Conservation (phyloP, 2,329 filamentous ascomycete genomes). For the Claviceps sp. region DNA sequence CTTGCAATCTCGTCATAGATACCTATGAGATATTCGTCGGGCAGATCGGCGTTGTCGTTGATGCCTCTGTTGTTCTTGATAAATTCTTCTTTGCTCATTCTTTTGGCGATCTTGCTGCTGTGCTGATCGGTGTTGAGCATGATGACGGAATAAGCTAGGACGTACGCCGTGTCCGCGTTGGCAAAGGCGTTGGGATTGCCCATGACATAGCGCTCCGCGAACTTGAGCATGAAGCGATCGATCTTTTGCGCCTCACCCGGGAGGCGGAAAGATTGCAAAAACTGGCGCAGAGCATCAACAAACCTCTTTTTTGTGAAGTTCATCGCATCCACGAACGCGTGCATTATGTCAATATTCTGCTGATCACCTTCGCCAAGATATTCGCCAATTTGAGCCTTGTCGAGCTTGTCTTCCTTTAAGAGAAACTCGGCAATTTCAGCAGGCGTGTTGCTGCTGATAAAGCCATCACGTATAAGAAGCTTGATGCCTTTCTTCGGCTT, state of each 20-base stretch:
- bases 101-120: constrained; percentile 66
- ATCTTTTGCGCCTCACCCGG: constrained; percentile 98
- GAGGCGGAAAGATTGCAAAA: constrained; percentile 86
- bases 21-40: constrained; percentile 74
- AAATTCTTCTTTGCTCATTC: constrained; percentile 95
- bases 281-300: constrained; percentile 80
- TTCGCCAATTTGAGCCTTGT: constrained; percentile 88
- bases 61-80: constrained; percentile 99
- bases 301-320: constrained; percentile 86
- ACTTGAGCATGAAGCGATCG: constrained; percentile 98
- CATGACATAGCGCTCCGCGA: constrained; percentile 87
- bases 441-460: constrained; percentile 68
- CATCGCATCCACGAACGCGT: constrained; percentile 92
- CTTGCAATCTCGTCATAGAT: constrained; percentile 87
- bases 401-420: constrained; percentile 65
- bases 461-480: constrained; percentile 66
- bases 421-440: constrained; percentile 78
- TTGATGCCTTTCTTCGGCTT: constrained; percentile 94
- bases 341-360: constrained; percentile 94
- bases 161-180: constrained; percentile 95
- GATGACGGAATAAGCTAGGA: constrained; percentile 91
- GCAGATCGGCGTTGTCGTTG: constrained; percentile 88
- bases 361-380: constrained; percentile 88
- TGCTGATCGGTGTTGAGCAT: constrained; percentile 94
- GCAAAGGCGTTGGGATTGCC: constrained; percentile 96